Evolutionary conservation across 805 yeast species (phyloP).

Genomic region (Priceomyces melissophilus): DNA sequence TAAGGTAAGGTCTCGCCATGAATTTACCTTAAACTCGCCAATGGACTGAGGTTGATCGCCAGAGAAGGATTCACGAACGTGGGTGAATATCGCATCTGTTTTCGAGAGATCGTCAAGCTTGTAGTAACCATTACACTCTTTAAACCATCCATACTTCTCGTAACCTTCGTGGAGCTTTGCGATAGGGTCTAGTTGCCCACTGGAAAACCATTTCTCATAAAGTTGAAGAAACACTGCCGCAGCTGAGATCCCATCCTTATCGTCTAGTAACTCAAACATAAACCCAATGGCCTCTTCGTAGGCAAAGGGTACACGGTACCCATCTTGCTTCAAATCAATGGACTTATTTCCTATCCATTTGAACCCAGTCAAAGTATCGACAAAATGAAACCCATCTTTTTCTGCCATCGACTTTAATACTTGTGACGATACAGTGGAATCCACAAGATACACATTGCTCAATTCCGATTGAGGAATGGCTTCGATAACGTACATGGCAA

Average conservation of each 20-base stretch:
- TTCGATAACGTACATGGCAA: constrained; percentile 63
- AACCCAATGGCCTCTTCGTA: constrained; percentile 96
- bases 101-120: constrained; percentile 51
- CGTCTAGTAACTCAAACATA: constrained; percentile 82
- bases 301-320: constrained; percentile 77
- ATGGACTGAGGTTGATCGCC: constrained; percentile 44
- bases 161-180: constrained; percentile 59
- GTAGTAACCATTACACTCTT: constrained; percentile 86
- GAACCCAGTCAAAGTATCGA: constrained; percentile 91
- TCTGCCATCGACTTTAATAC: constrained; percentile 69
- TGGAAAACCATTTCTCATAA: constrained; percentile 48
- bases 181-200: constrained; percentile 31
- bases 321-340: constrained; percentile 60
- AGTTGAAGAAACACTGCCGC: constrained; percentile 72
- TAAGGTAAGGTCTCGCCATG: constrained; percentile 80
- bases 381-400: constrained; percentile 54
- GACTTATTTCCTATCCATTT: constrained; percentile 97
- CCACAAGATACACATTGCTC: constrained; percentile 53
- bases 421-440: constrained; percentile 92
- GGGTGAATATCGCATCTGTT: constrained; percentile 53
- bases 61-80: constrained; percentile 38
- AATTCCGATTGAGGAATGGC: constrained; percentile 20
- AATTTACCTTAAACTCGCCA: constrained; percentile 54
- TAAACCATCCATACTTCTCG: constrained; percentile 70
- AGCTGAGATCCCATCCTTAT: constrained; percentile 91